Percentiles rank a stretch among this genome's conserved stretches.
Conservation (phyloP, 371 early-diverging fungal species). For the Encephalitozoon hellem region DNA sequence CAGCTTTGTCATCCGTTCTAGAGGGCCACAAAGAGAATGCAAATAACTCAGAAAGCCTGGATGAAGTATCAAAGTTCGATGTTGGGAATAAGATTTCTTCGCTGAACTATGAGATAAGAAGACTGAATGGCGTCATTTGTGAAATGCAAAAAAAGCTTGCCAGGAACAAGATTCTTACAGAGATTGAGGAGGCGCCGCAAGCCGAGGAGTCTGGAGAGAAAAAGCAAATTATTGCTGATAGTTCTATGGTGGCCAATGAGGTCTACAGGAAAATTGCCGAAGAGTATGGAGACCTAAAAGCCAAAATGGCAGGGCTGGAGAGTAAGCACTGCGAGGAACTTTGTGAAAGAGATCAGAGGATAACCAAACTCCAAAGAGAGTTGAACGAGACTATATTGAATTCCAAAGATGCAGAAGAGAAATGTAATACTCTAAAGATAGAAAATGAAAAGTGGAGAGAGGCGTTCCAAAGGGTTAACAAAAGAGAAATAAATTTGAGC, state of each 20-base stretch:
- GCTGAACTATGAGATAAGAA: constrained; percentile 4
- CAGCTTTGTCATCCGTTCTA: neutral
- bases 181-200: neutral
- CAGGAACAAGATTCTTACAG: neutral
- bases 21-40: constrained; percentile 1
- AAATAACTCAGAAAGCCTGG: neutral
- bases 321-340: neutral
- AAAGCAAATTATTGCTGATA: neutral
- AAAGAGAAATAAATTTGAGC: neutral
- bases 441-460: neutral
- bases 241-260: neutral
- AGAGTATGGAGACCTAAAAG: neutral
- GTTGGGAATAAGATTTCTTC: neutral
- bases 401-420: neutral
- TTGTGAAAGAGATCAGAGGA: neutral
- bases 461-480: neutral
- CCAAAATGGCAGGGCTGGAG: neutral
- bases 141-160: neutral
- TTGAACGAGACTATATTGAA: neutral
- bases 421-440: neutral
- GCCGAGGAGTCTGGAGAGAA: neutral
- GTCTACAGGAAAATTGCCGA: neutral
- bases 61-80: neutral
- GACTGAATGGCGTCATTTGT: neutral
- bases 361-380: neutral